Evolutionary conservation across 495 filamentous ascomycete species (phyloP).

Genomic region (Thermothielavioides terrestris): DNA sequence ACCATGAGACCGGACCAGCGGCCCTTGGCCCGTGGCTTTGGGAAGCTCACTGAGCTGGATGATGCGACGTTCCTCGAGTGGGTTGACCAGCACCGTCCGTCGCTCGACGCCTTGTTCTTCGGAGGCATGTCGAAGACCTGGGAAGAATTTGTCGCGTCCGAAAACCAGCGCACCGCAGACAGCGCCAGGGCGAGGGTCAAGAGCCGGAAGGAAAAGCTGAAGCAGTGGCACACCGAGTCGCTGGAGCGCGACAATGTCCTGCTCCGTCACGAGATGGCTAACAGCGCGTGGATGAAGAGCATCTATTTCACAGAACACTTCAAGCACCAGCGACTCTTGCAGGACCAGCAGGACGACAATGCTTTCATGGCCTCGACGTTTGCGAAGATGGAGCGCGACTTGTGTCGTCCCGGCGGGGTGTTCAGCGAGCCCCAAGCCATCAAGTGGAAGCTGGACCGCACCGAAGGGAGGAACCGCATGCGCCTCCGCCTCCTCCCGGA

Average conservation of each 20-base stretch:
- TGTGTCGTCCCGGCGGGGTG: constrained; percentile 68
- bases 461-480: constrained; percentile 94
- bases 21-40: constrained; percentile 66
- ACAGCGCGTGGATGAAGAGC: constrained; percentile 86
- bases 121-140: constrained; percentile 68
- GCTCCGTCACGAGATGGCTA: constrained; percentile 70
- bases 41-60: constrained; percentile 76
- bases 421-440: constrained; percentile 54
- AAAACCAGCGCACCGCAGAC: constrained; percentile 69
- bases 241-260: constrained; percentile 58
- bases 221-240: constrained; percentile 63
- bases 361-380: constrained; percentile 64
- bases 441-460: constrained; percentile 90
- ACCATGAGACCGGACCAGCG: constrained; percentile 60
- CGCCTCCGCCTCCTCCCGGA: constrained; percentile 76
- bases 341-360: constrained; percentile 87
- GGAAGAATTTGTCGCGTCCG: constrained; percentile 72
- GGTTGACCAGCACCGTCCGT: constrained; percentile 75
- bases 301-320: constrained; percentile 86
- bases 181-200: constrained; percentile 55
- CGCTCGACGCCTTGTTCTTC: constrained; percentile 74
- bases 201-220: constrained; percentile 74
- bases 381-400: constrained; percentile 60
- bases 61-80: constrained; percentile 77
- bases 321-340: constrained; percentile 76